Evolutionary conservation across 2,329 filamentous ascomycete genomes (phyloP).

Genomic region (Xylariaceae sp.): DNA sequence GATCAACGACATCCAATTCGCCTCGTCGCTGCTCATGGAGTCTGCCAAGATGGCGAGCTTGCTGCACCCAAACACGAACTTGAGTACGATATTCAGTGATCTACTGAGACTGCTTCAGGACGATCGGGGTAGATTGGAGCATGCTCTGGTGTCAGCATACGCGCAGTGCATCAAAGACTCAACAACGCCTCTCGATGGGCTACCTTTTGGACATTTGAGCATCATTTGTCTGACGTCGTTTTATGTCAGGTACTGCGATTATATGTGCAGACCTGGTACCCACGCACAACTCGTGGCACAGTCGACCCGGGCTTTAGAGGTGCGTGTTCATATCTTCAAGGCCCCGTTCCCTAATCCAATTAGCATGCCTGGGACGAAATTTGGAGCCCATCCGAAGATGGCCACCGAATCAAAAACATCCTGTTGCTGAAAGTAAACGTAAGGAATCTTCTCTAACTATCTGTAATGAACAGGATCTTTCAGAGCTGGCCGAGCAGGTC

Average conservation of each 20-base stretch:
- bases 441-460: background rate
- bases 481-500: conserved; percentile 3
- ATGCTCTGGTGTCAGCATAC: conserved; percentile 1
- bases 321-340: too few relatives aligned
- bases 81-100: background rate
- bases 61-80: conserved; percentile 1
- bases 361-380: too few relatives aligned
- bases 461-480: conserved; percentile 1
- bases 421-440: too few relatives aligned
- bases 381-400: too few relatives aligned
- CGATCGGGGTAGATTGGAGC: background rate
- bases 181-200: background rate
- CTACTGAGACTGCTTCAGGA: background rate
- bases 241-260: background rate
- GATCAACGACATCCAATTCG: background rate
- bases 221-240: background rate
- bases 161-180: conserved; percentile 1
- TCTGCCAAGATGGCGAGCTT: background rate
- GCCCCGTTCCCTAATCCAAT: too few relatives aligned
- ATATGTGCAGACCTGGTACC: background rate
- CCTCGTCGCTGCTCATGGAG: background rate
- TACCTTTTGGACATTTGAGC: conserved; percentile 1
- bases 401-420: too few relatives aligned
- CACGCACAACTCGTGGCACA: background rate
- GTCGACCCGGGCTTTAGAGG: conserved; percentile 1